Conservation (phyloP, 1,284 basidiomycete species). For the Rhizopogon hawkerae region DNA sequence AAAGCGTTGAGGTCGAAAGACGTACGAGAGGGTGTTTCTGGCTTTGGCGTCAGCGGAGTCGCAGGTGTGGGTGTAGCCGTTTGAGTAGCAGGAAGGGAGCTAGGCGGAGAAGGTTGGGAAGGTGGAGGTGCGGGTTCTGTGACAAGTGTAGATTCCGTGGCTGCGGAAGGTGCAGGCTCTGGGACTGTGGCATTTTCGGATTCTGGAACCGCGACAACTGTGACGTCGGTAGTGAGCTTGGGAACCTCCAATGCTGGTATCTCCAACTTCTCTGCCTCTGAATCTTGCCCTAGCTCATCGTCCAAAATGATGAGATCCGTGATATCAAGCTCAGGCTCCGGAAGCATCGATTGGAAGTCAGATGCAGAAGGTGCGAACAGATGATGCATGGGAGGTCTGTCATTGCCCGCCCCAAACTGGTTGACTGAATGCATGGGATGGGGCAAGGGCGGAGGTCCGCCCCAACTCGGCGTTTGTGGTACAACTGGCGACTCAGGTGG, state of each 20-base stretch:
- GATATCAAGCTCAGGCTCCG: constrained; percentile 61
- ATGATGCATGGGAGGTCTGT: constrained; percentile 29
- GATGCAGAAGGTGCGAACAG: constrained; percentile 39
- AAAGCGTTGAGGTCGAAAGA: constrained; percentile 67
- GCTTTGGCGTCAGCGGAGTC: constrained; percentile 28
- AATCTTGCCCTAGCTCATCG: constrained; percentile 41
- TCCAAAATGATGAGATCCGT: constrained; percentile 73
- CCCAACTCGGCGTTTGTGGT: constrained; percentile 43
- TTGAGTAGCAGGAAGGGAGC: constrained; percentile 5
- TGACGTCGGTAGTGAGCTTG: constrained; percentile 7
- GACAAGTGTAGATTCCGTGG: constrained; percentile 9
- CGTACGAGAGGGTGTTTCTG: constrained; percentile 33
- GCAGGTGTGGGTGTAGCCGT: constrained; percentile 8
- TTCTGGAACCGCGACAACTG: constrained; percentile 12
- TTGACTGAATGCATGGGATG: constrained; percentile 25
- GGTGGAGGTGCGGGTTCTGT: constrained; percentile 16
- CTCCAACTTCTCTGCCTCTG: constrained; percentile 14
- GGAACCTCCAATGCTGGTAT: constrained; percentile 11
- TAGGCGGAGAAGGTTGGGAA: constrained; percentile 5
- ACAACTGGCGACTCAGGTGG: constrained; percentile 58
- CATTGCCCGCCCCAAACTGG: constrained; percentile 21
- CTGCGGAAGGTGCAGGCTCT: constrained; percentile 45
- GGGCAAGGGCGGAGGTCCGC: constrained; percentile 49
- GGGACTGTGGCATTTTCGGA: constrained; percentile 22
- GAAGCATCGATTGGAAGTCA: constrained; percentile 29